Evolutionary conservation across 2,329 filamentous ascomycete species (phyloP).

Genomic region (Falciphora oryzae): DNA sequence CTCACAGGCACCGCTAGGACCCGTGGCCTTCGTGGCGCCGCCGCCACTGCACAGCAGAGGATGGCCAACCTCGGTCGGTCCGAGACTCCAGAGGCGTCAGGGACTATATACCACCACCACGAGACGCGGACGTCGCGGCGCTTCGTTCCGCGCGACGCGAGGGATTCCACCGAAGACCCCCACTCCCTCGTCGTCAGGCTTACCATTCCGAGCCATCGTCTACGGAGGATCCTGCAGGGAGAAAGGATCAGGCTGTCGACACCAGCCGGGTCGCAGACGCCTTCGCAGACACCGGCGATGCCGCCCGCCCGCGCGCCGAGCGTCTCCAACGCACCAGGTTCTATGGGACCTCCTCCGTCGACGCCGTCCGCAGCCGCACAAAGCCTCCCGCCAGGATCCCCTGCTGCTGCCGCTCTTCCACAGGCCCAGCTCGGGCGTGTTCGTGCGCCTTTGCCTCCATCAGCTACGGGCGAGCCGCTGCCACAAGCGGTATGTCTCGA

Average conservation of each 20-base stretch:
- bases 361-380: slow-evolving; percentile 31
- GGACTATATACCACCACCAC: slow-evolving; percentile 52
- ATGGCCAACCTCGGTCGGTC: slow-evolving; percentile 80
- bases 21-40: slow-evolving; percentile 82
- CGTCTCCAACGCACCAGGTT: slow-evolving; percentile 28
- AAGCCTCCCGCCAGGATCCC: slow-evolving; percentile 20
- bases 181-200: slow-evolving; percentile 68
- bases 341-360: slow-evolving; percentile 50
- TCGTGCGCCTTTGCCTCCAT: slow-evolving; percentile 55
- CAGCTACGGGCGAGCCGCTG: slow-evolving; percentile 46
- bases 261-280: slow-evolving; percentile 36
- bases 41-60: slow-evolving; percentile 77
- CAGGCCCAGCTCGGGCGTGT: slow-evolving; percentile 59
- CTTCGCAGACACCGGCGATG: slow-evolving; percentile 38
- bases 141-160: slow-evolving; percentile 52
- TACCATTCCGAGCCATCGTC: slow-evolving; percentile 64
- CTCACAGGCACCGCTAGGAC: slow-evolving; percentile 76
- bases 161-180: slow-evolving; percentile 74
- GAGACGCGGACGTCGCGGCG: slow-evolving; percentile 66
- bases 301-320: slow-evolving; percentile 17
- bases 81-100: slow-evolving; percentile 75
- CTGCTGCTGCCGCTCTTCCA: slow-evolving; percentile 20
- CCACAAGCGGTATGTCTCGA: slow-evolving; percentile 54
- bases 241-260: slow-evolving; percentile 33
- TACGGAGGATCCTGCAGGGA: slow-evolving; percentile 56